These are phyloP conservation scores for Oryza punctata DNA, from an alignment of 176 grass and related monocot genomes.

Conservation along the genomic window DNA sequence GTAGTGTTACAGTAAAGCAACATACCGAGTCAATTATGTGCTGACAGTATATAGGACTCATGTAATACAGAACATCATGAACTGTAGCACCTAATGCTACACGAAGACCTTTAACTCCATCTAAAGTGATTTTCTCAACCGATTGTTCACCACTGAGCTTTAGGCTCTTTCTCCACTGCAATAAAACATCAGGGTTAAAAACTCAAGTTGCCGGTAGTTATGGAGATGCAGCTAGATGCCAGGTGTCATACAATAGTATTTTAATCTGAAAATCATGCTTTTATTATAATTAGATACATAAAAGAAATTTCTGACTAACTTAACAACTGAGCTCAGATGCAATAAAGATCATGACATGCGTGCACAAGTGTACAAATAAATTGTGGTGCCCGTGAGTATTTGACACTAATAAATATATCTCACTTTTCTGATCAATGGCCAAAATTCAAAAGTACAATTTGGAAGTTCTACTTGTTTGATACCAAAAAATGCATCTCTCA, in stretches of 20 bases:
- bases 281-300: constrained; percentile 18
- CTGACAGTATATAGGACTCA: constrained; percentile 99
- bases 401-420: not conserved
- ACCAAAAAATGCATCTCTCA: not conserved
- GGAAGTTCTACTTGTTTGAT: constrained; percentile 1
- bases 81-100: constrained; percentile 85
- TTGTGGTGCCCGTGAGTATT: not conserved
- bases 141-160: constrained; percentile 83
- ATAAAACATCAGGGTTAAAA: constrained; percentile 30
- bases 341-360: not conserved
- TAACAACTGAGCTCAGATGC: not conserved
- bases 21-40: constrained; percentile 96
- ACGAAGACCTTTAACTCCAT: constrained; percentile 92
- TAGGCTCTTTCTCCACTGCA: constrained; percentile 91
- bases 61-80: constrained; percentile 99
- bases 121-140: constrained; percentile 92
- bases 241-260: constrained; percentile 12
- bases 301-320: not conserved
- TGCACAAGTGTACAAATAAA: not conserved
- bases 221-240: not conserved
- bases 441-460: not conserved
- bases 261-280: not conserved
- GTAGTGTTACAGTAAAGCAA: constrained; percentile 35
- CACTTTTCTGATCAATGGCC: not conserved
- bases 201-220: constrained; percentile 8